Evolutionary conservation across 805 yeast species (phyloP), one percentile per base, ranked within the genome.

Genomic region (Komagataella kurtzmanii): DNA sequence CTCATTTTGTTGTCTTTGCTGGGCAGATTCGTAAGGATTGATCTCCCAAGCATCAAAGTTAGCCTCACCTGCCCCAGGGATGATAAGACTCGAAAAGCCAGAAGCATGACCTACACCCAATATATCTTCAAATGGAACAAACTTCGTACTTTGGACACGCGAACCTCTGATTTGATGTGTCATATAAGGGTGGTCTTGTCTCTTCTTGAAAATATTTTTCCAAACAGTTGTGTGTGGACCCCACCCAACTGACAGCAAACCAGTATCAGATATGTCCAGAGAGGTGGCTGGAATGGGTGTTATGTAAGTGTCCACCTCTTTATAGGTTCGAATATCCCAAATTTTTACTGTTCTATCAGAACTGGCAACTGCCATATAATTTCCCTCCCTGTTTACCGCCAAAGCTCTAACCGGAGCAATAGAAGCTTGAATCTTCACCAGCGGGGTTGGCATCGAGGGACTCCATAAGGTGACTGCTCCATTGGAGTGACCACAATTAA

Each of bases 21-120:
- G 84, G 51, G 86, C 80, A 7, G 96, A 79, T 66, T 88, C 96
- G 69, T 75, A 93, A 56, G 99, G 99, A 66, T 93, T 93, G 61
- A 81, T 68, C 68, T 93, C 99, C 65, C 89, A 67, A 2, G 98
- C 89, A 71, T 93, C 99, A 65, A 79, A 89, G 69, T 93, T 93
- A 55, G 99, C 97, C 70, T 93, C 99, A 72, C 99, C 99, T 46
- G 97, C 74, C 23, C 99, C 99, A 45, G 99, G 99, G 53, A 93
- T 76, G 58, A 93, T 84, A 54, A 93, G 58, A n/a, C 93, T 82
- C n/a, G 83, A 77, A 45, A 89, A 74, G 47, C 97, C 96, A 1
- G 69, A 67, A 50, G 77, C 73, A 63, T 88, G 95, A 2, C 97
- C 97, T 8, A 85, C 78, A 23, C 97, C 96, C 21, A 93, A 72